A percentile compares a stretch with the other conserved stretches of the same genome.
Evolutionary conservation across 805 yeast genomes (phyloP).

Genomic region (Babjeviella inositovora): DNA sequence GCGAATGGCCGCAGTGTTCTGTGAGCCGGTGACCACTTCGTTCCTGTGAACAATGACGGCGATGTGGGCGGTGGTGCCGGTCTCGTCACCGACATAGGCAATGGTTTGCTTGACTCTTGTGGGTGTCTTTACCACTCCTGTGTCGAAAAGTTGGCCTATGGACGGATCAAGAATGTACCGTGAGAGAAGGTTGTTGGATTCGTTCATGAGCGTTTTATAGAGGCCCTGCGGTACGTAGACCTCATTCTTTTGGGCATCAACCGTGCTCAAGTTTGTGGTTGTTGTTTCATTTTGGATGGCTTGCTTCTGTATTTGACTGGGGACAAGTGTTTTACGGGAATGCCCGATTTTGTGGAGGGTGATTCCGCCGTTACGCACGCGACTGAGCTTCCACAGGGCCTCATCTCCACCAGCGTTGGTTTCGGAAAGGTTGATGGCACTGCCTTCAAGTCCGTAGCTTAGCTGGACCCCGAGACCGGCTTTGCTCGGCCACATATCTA

Average conservation of each 20-base stretch:
- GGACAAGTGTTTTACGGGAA: no score
- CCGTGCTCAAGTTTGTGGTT: slow-evolving; percentile 1
- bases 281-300: background rate
- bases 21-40: background rate
- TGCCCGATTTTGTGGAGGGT: no score
- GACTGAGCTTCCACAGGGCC: no score
- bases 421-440: slow-evolving; percentile 6
- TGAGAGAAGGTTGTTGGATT: slow-evolving; percentile 10
- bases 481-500: slow-evolving; percentile 20
- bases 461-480: slow-evolving; percentile 18
- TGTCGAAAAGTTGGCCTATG: slow-evolving; percentile 9
- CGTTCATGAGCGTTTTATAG: slow-evolving; percentile 7
- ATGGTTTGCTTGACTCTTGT: slow-evolving; percentile 3
- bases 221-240: slow-evolving; percentile 10
- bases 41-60: slow-evolving; percentile 5
- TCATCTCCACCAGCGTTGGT: slow-evolving; percentile 3
- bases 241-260: slow-evolving; percentile 5
- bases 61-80: slow-evolving; percentile 12
- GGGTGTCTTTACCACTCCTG: slow-evolving; percentile 6
- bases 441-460: slow-evolving; percentile 25
- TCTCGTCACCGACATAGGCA: slow-evolving; percentile 13
- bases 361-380: slow-evolving; percentile 8
- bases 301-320: no score
- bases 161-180: slow-evolving; percentile 16
- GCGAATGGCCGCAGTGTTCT: slow-evolving; percentile 1